Percentiles rank a stretch among this genome's conserved stretches.
Conservation (phyloP, 169 alveolate genomes). For the Plasmodium chabaudi region DNA sequence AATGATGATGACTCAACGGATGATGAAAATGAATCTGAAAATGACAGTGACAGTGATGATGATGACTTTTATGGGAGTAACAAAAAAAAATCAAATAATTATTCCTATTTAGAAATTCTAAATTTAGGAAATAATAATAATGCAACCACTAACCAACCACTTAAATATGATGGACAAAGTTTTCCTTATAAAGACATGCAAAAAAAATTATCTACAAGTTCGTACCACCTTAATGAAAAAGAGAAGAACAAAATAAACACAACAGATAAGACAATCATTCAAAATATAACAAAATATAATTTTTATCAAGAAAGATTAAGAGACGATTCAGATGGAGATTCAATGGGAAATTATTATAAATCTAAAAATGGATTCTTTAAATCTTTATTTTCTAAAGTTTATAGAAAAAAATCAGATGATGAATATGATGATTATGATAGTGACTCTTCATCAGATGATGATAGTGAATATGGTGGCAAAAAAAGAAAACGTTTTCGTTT, state of each 20-base stretch:
- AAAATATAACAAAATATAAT: neutral
- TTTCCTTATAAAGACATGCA: no score
- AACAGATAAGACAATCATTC: neutral
- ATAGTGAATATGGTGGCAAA: neutral
- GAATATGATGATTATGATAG: constrained; percentile 15
- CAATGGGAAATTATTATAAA: constrained; percentile 66
- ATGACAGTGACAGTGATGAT: neutral
- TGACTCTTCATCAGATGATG: neutral
- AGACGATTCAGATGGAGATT: constrained; percentile 53
- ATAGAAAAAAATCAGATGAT: constrained; percentile 11
- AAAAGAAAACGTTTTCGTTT: constrained; percentile 1
- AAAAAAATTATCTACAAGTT: no score
- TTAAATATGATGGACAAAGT: no score
- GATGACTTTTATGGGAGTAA: neutral
- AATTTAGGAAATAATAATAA: no score
- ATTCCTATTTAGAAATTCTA: no score
- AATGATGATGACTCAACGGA: neutral
- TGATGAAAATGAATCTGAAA: constrained; percentile 4
- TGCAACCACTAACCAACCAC: no score
- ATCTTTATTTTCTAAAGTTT: constrained; percentile 20
- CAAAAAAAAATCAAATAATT: no score
- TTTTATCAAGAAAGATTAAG: constrained; percentile 4
- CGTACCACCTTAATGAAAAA: no score
- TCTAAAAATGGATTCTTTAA: constrained; percentile 58
- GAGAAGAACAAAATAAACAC: no score